phyloP scores from a whole-genome alignment of 768 basidiomycete species.

The Suillus subalutaceus region DNA sequence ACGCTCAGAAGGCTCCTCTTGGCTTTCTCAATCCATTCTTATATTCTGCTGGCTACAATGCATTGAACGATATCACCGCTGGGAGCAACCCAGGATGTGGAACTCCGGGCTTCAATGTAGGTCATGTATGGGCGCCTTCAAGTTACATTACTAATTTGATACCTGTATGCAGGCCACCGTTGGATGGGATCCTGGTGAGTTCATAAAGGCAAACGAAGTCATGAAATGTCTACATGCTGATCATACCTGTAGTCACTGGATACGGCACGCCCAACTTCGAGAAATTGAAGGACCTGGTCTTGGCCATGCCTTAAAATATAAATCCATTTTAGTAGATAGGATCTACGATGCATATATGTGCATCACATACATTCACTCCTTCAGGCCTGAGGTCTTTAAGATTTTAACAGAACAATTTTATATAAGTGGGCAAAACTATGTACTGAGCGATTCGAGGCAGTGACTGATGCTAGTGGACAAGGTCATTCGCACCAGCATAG shows the following conservation, averaged over 20 bases:
- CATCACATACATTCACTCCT: background rate
- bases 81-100: constrained; percentile 66
- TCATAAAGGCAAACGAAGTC: constrained; percentile 13
- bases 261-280: constrained; percentile 59
- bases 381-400: background rate
- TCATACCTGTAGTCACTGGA: constrained; percentile 48
- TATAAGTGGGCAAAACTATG: background rate
- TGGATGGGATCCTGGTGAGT: constrained; percentile 65
- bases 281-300: constrained; percentile 44
- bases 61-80: constrained; percentile 59
- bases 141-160: background rate
- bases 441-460: background rate
- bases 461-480: background rate
- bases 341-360: background rate
- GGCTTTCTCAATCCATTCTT: constrained; percentile 71
- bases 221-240: constrained; percentile 13
- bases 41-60: constrained; percentile 39
- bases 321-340: background rate
- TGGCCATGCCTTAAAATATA: background rate
- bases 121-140: constrained; percentile 21
- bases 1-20: constrained; percentile 43
- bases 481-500: background rate
- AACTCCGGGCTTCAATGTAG: constrained; percentile 65
- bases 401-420: background rate
- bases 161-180: constrained; percentile 40